Evolutionary conservation across 1,284 basidiomycete genomes (phyloP), one percentile per base, ranked within the genome.

Genomic region (Anthracocystis panici-leucophaei): DNA sequence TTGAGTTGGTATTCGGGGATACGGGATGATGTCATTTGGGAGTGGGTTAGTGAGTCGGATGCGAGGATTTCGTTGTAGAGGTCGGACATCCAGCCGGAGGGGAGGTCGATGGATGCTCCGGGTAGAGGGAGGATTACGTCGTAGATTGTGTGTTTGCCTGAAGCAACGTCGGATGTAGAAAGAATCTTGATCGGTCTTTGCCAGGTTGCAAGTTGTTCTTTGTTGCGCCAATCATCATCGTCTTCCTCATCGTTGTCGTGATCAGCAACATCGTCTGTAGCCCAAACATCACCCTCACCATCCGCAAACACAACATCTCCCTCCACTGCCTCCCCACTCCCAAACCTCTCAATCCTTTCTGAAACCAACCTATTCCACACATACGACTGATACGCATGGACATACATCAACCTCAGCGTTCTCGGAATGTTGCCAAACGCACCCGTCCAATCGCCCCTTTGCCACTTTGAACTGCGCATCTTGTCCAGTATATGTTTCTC

Each of bases 381-480:
- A 81, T 98, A 99, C 18, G 94, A 96, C 86, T 99, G 97, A 86
- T 98, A 99, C 40, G 96, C 95, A 86, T 99, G 97, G 51, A 98
- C 91, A 83, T 99, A 99, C 93, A 99, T 98, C 71, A 96, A 88
- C 52, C 95, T 89, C 73, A 99, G 90, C n/a, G 95, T 95, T 71
- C 77, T 56, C 10, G 82, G 80, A 41, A 82, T 58, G 33, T 75
- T 66, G 7, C 65, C 59, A 53, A 84, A 76, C 29, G 70, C 61
- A 16, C 65, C 76, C n/a, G 62, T 64, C 69, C 66, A 78, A 60
- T 83, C 74, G 16, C 56, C 57, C 33, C 74, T 71, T 21, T 65
- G 65, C 65, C 64, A 75, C 25, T 65, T 71, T 9, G 65, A 42
- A 31, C 62, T 54, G 10, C 92, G 91, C 87, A 92, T 95, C 82